Base-by-base conservation (phyloP, 208 protist genomes). In the Balamuthia mandrillaris region DNA sequence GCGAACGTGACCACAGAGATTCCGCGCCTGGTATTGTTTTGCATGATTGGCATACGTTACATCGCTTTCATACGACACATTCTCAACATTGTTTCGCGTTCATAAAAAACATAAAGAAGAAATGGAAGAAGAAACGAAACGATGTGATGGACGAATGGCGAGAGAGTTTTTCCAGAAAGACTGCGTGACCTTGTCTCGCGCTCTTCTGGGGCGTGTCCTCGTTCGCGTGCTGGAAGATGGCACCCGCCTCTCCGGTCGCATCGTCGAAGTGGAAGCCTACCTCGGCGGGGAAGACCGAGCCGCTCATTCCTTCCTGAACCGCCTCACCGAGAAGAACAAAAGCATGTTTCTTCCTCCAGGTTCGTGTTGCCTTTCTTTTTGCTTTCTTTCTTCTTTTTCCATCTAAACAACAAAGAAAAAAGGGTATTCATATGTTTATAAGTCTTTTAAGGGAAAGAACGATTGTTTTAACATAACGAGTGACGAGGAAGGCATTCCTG, bases 381-480 rank as follows among this genome's bases (percentile, higher is more conserved):
- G 1, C n/a, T 44, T 42, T 74, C n/a, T n/a, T n/a, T 49, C 2
- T 18, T 74, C 65, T 29, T 6, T 9, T 44, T n/a, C n/a, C n/a
- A n/a, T n/a, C n/a, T n/a, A n/a, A 27, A 14, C 33, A 9, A 68
- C 5, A 9, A n/a, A 44, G 3, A 3, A 3, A 3, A 12, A 24
- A 77, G 66, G 66, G 4, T 14, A 51, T 2, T 1, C 66, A 27
- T 77, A 77, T 45, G 42, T 77, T 5, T 77, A 77, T 45, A 77
- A 54, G 44, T 54, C 42, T 14, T 77, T 74, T 31, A 35, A 29
- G 3, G 66, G 37, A 9, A 18, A 27, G 29, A 77, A 77, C 44
- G 37, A 54, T 27, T 77, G 66, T 33, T 77, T 77, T 45, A 77
- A 77, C 66, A 31, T 77, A n/a, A 54, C 66, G 29, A 74, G 65